phyloP scores from a whole-genome alignment of 306 rosid species.

The Morella rubra region DNA sequence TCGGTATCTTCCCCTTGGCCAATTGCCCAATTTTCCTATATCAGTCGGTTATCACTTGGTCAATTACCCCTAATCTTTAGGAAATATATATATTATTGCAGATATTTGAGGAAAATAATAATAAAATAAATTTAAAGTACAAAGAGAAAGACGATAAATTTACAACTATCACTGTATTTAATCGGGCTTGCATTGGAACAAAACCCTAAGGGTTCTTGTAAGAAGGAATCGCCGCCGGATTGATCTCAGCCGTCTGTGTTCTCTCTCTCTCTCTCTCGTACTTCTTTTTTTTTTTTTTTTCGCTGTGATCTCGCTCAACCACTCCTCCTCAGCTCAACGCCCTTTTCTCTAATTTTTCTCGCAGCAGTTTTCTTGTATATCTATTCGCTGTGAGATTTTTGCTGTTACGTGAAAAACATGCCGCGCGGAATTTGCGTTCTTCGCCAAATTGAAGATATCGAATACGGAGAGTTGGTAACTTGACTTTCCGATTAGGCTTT shows the following conservation, averaged over 20 bases:
- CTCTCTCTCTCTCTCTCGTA: slow-evolving; percentile 2
- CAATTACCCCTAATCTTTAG: slow-evolving; percentile 49
- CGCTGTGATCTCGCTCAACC: slow-evolving; percentile 9
- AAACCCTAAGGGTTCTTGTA: slow-evolving; percentile 93
- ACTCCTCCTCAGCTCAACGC: slow-evolving; percentile 13
- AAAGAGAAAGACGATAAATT: slow-evolving; percentile 6
- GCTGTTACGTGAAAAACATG: slow-evolving; percentile 11
- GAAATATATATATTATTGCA: slow-evolving; percentile 21
- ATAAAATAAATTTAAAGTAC: background rate
- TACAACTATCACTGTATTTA: slow-evolving; percentile 49
- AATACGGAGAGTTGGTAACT: background rate
- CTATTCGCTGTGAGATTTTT: background rate
- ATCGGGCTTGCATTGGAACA: slow-evolving; percentile 55
- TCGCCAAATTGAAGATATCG: background rate
- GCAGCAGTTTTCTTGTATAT: background rate
- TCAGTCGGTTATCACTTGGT: slow-evolving; percentile 55
- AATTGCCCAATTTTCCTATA: slow-evolving; percentile 2
- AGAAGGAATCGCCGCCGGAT: slow-evolving; percentile 78
- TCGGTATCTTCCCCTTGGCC: background rate
- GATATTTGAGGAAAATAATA: slow-evolving; percentile 27
- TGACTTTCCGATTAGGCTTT: background rate
- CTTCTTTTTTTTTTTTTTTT: slow-evolving; percentile 9
- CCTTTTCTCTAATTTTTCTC: background rate
- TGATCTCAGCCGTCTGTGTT: slow-evolving; percentile 32
- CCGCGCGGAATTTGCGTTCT: slow-evolving; percentile 5